Percentiles rank a stretch among this genome's conserved stretches.
These are phyloP conservation scores for Wickerhamomyces sp. DNA, from an alignment of 1,139 yeast genomes.

Conservation along the genomic window DNA sequence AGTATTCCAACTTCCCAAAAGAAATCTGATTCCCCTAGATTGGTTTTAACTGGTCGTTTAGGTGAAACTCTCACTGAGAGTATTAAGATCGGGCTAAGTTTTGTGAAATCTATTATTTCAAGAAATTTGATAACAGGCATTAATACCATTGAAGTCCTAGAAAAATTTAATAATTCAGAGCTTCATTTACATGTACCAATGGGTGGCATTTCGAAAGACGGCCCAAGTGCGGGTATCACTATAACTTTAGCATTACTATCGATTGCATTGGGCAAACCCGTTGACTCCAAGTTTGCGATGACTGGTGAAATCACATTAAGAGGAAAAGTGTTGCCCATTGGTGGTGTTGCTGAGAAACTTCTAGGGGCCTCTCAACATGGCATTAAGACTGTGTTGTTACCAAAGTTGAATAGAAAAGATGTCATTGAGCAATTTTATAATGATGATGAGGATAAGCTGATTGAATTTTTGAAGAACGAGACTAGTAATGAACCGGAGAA, in stretches of 20 bases:
- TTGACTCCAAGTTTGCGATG: constrained; percentile 75
- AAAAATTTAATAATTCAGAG: constrained; percentile 49
- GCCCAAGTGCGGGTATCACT: constrained; percentile 92
- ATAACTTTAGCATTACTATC: constrained; percentile 81
- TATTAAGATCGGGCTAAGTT: constrained; percentile 72
- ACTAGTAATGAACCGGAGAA: constrained; percentile 26
- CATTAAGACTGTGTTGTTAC: constrained; percentile 58
- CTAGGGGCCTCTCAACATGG: constrained; percentile 81
- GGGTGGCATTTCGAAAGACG: constrained; percentile 87
- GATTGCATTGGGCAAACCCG: constrained; percentile 60
- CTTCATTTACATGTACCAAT: constrained; percentile 86
- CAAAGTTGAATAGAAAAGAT: constrained; percentile 66
- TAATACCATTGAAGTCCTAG: constrained; percentile 29
- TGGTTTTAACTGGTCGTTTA: constrained; percentile 74
- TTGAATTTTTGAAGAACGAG: constrained; percentile 18
- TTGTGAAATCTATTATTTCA: constrained; percentile 59
- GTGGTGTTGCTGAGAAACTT: constrained; percentile 82
- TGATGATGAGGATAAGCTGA: constrained; percentile 25
- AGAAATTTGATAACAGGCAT: constrained; percentile 25
- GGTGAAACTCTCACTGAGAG: constrained; percentile 84
- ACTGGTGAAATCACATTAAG: constrained; percentile 90
- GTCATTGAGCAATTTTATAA: constrained; percentile 46
- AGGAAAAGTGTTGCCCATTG: constrained; percentile 84
- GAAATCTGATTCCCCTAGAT: constrained; percentile 23
- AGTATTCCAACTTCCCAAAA: constrained; percentile 42